Base-by-base conservation (phyloP, 768 basidiomycete genomes). In the Naganishia onofrii region DNA sequence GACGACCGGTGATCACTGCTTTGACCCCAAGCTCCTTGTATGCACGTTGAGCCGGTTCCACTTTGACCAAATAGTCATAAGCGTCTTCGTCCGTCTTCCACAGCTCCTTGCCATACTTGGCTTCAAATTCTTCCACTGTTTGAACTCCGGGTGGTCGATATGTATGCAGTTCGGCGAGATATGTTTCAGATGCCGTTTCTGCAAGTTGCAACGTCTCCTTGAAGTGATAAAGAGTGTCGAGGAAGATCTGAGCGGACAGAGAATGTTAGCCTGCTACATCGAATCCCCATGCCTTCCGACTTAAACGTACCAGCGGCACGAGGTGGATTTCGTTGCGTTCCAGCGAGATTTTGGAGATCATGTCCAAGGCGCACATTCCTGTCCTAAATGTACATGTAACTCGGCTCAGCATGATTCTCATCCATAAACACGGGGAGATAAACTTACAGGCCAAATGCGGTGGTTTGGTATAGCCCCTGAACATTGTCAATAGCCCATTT, bases 151-250 rank as follows among this genome's bases (percentile, higher is more conserved):
- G 85, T 10, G 96, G 95, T 73, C 85, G 89, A 83, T 88, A 96
- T 8, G 91, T 86, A 78, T 89, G 85, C 5, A 97, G 83, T 3
- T 85, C 85, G 46, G 87, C 83, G n/a, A 84, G 83, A 80, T 98
- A 99, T 71, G 84, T 86, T 74, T 84, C 79, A 76, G 88, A 87
- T 21, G 93, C 91, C n/a, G 88, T 87, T 44, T 89, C 86, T 12
- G 94, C 89, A 54, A 99, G 88, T 68, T 88, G 88, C 76, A 96
- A 89, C 5, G 95, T 98, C 83, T 97, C 92, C 3, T 84, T 83
- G 82, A 99, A 99, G 83, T 98, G 96, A 79, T 97, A 93, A 17
- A 98, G 84, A 0, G 96, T 98, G 83, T 99, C 94, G 78, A 97
- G 82, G 83, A 99, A 98, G 83, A 98, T 93, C 79, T 80, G 66